A percentile compares a stretch with the other conserved stretches of the same genome.
Evolutionary conservation across 1,284 basidiomycete genomes (phyloP).

Genomic region (Malassezia pachydermatis): DNA sequence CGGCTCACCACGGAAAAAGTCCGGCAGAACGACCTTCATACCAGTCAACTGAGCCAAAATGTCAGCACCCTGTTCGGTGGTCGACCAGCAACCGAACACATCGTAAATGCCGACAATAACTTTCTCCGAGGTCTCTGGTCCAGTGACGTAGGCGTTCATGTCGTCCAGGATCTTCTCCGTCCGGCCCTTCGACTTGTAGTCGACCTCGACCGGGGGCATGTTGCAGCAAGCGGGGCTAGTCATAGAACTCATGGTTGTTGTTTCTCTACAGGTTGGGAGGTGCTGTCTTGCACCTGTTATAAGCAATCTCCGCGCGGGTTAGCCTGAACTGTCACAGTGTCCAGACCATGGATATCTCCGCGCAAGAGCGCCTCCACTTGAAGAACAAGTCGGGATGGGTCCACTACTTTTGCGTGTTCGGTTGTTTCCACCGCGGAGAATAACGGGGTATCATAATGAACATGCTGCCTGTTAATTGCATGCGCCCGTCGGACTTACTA

Average conservation of each 20-base stretch:
- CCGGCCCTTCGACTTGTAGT: constrained; percentile 50
- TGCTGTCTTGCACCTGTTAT: no score
- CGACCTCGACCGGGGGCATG: constrained; percentile 51
- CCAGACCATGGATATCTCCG: constrained; percentile 27
- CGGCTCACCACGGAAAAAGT: constrained; percentile 56
- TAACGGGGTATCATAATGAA: constrained; percentile 19
- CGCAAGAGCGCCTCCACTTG: constrained; percentile 29
- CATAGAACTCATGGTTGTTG: no score
- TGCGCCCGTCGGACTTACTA: constrained; percentile 53
- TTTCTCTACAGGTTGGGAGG: no score
- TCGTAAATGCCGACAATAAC: constrained; percentile 58
- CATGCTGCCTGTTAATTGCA: constrained; percentile 2
- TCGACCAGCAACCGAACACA: constrained; percentile 56
- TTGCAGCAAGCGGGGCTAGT: no score
- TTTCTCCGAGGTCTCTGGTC: constrained; percentile 51
- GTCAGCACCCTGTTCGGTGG: constrained; percentile 53
- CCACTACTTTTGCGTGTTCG: background rate
- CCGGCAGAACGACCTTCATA: constrained; percentile 57
- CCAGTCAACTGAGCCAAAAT: constrained; percentile 52
- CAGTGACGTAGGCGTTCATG: constrained; percentile 26
- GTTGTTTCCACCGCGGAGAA: background rate
- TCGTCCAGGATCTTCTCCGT: constrained; percentile 31
- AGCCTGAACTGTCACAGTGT: constrained; percentile 33
- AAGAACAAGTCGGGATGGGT: constrained; percentile 5
- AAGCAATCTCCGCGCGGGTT: constrained; percentile 5